These are phyloP conservation scores for Hortaea sp. DNA, from an alignment of 2,329 filamentous ascomycete species.

Conservation along the genomic window DNA sequence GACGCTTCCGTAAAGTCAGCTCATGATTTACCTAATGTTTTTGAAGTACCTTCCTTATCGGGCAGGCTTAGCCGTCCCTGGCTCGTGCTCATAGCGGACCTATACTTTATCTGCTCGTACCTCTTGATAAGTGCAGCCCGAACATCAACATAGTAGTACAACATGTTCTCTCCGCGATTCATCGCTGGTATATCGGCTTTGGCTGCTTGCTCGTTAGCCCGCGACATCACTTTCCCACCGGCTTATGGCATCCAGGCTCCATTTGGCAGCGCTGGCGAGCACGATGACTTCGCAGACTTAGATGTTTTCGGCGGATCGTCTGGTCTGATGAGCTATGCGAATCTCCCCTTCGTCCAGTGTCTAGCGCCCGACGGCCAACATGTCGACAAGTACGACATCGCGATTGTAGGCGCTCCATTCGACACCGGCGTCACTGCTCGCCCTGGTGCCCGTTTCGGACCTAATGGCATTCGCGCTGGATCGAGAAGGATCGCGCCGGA, in stretches of 20 bases:
- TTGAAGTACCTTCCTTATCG: no score
- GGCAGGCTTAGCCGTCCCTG: no score
- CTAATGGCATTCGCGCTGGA: constrained; percentile 41
- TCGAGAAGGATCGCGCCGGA: constrained; percentile 37
- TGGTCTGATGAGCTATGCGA: constrained; percentile 38
- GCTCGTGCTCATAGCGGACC: no score
- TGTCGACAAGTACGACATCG: constrained; percentile 38
- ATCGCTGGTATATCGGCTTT: no score
- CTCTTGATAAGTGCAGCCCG: no score
- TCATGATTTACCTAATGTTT: no score
- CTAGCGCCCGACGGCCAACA: constrained; percentile 24
- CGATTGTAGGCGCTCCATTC: constrained; percentile 40
- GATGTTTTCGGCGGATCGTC: constrained; percentile 24
- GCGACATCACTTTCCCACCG: constrained; percentile 37
- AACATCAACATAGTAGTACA: no score
- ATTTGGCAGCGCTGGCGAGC: constrained; percentile 9
- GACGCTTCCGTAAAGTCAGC: no score
- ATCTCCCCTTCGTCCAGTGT: constrained; percentile 40
- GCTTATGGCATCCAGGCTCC: constrained; percentile 28
- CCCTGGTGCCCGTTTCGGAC: constrained; percentile 44
- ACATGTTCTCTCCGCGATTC: no score
- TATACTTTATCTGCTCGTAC: no score
- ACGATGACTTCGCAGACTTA: constrained; percentile 4
- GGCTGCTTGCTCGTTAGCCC: constrained; percentile 7
- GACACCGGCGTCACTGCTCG: constrained; percentile 43